Percentiles rank a stretch among this genome's conserved stretches.
Conservation (phyloP, 2,329 filamentous ascomycete species). For the Pezicula neosporulosa region DNA sequence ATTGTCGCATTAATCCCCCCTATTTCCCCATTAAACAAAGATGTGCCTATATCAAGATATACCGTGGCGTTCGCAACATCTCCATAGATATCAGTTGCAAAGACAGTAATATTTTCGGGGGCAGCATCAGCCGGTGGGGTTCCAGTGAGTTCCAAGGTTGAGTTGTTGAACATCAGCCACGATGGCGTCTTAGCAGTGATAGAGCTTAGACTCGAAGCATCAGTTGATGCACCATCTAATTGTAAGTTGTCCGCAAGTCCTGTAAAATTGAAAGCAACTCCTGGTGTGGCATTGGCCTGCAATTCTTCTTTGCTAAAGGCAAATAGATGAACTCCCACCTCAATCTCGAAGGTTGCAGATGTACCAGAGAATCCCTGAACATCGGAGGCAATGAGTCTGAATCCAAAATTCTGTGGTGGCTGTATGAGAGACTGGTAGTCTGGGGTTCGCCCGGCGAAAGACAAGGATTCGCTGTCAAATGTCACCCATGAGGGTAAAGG, state of each 20-base stretch:
- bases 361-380: slow-evolving; percentile 72
- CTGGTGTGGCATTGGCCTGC: slow-evolving; percentile 52
- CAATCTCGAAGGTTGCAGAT: slow-evolving; percentile 64
- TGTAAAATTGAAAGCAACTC: slow-evolving; percentile 47
- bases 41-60: slow-evolving; percentile 19
- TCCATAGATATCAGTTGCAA: slow-evolving; percentile 54
- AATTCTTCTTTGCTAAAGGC: slow-evolving; percentile 57
- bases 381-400: slow-evolving; percentile 76
- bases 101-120: slow-evolving; percentile 60
- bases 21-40: slow-evolving; percentile 18
- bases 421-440: slow-evolving; percentile 58
- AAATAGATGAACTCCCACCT: slow-evolving; percentile 68
- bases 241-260: slow-evolving; percentile 48
- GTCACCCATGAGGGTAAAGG: slow-evolving; percentile 80
- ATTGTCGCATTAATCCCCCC: slow-evolving; percentile 20
- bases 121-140: slow-evolving; percentile 55
- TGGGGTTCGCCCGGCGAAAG: slow-evolving; percentile 71
- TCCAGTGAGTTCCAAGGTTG: slow-evolving; percentile 61
- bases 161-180: slow-evolving; percentile 67
- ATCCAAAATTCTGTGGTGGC: slow-evolving; percentile 67
- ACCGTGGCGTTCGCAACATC: slow-evolving; percentile 58
- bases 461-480: slow-evolving; percentile 63
- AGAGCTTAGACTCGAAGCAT: slow-evolving; percentile 45
- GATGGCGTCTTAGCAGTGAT: slow-evolving; percentile 53
- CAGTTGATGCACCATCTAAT: slow-evolving; percentile 53